Evolutionary conservation across 2,329 filamentous ascomycete genomes (phyloP).

Genomic region (Xylaria hypoxylon): DNA sequence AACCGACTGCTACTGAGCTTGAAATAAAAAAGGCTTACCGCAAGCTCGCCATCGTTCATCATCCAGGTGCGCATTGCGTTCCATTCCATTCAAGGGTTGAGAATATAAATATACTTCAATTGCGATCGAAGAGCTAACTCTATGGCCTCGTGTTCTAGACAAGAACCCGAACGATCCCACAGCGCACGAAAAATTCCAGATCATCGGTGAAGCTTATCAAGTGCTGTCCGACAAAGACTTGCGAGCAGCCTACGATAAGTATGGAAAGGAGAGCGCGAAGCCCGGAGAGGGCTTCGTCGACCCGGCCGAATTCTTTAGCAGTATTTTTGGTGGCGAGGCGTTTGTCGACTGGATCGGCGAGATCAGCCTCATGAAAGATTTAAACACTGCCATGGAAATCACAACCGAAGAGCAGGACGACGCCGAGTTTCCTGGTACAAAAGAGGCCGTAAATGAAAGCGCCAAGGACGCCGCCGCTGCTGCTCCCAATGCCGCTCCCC

Average conservation of each 20-base stretch:
- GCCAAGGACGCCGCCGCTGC: slow-evolving; percentile 53
- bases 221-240: slow-evolving; percentile 90
- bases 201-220: slow-evolving; percentile 79
- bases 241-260: slow-evolving; percentile 94
- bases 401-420: slow-evolving; percentile 78
- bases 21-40: slow-evolving; percentile 98
- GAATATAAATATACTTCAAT: too few species aligned
- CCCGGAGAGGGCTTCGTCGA: slow-evolving; percentile 94
- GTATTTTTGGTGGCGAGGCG: slow-evolving; percentile 97
- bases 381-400: slow-evolving; percentile 98
- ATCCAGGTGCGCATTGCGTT: slow-evolving; percentile 72
- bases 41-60: slow-evolving; percentile 92
- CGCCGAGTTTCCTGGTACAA: slow-evolving; percentile 67
- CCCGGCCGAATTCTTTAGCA: slow-evolving; percentile 96
- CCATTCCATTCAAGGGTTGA: neutral
- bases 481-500: slow-evolving; percentile 6
- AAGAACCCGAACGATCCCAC: slow-evolving; percentile 98
- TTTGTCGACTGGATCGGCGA: slow-evolving; percentile 98
- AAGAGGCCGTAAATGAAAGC: slow-evolving; percentile 68
- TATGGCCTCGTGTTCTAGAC: slow-evolving; percentile 64
- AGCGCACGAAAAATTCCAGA: slow-evolving; percentile 94
- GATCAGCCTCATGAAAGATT: slow-evolving; percentile 97
- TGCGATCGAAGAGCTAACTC: slow-evolving; percentile 30
- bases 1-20: slow-evolving; percentile 85
- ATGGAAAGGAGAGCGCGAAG: slow-evolving; percentile 93